Evolutionary conservation across 176 grass and related monocot genomes (phyloP).

Genomic region (Zea luxurians): DNA sequence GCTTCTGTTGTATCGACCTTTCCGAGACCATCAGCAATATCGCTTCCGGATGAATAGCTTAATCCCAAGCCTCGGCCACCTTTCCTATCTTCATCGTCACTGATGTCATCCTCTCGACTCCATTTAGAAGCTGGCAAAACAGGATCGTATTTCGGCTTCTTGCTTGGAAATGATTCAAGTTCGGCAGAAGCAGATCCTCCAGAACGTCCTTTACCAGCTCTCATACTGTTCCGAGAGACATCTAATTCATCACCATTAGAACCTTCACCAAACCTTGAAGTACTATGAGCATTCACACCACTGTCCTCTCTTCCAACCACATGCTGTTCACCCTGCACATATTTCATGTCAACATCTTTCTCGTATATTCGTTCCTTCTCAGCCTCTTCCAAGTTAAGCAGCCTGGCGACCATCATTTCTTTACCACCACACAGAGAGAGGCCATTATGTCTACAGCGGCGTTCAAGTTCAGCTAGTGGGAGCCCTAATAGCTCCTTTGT

Average conservation of each 20-base stretch:
- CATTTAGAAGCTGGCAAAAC: constrained; percentile 92
- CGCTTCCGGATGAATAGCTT: constrained; percentile 98
- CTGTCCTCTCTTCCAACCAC: constrained; percentile 51
- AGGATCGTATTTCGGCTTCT: constrained; percentile 67
- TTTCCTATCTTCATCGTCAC: constrained; percentile 66
- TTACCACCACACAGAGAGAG: constrained; percentile 83
- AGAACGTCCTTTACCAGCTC: constrained; percentile 26
- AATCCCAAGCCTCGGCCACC: constrained; percentile 62
- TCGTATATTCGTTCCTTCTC: constrained; percentile 69
- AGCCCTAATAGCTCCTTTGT: constrained; percentile 80
- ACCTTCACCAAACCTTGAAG: constrained; percentile 45
- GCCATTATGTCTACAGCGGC: constrained; percentile 91
- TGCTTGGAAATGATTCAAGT: constrained; percentile 36
- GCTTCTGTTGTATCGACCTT: constrained; percentile 53
- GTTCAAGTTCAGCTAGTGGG: constrained; percentile 87
- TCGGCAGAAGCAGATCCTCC: constrained; percentile 40
- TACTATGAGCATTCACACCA: constrained; percentile 30
- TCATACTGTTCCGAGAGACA: constrained; percentile 32
- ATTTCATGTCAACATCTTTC: constrained; percentile 62
- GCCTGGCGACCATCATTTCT: constrained; percentile 96
- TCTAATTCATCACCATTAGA: constrained; percentile 38
- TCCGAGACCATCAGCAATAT: constrained; percentile 56
- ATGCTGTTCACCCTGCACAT: constrained; percentile 43
- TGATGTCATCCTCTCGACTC: constrained; percentile 77
- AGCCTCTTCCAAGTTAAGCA: constrained; percentile 92